Conservation (phyloP, 805 yeast species). For the Lipomyces yamanashiensis region DNA sequence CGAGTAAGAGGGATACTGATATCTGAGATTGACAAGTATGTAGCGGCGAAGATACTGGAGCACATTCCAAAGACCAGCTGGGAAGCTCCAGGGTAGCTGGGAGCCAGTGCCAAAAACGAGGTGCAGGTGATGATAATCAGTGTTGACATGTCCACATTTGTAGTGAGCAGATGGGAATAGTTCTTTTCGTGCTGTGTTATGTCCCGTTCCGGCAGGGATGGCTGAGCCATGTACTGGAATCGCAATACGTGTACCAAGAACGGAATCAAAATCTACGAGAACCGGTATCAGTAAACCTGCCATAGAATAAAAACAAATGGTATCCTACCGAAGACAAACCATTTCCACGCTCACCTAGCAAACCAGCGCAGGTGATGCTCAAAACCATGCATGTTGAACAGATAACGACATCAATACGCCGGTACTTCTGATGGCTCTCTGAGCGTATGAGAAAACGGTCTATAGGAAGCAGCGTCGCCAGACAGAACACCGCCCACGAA, state of each 20-base stretch:
- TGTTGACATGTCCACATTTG: conserved; percentile 25
- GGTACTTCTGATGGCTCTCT: conserved; percentile 17
- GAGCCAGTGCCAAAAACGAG: conserved; percentile 34
- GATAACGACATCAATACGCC: conserved; percentile 36
- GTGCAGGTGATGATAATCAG: conserved; percentile 30
- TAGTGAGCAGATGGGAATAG: not conserved
- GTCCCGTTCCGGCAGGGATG: not conserved
- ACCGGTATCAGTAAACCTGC: not conserved
- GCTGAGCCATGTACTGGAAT: conserved; percentile 33
- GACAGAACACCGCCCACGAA: conserved; percentile 35
- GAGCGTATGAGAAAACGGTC: conserved; percentile 30
- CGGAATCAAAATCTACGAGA: conserved; percentile 29
- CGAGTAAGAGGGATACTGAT: conserved; percentile 34
- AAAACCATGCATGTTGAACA: conserved; percentile 35
- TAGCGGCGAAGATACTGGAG: conserved; percentile 33
- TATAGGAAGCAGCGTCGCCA: conserved; percentile 30
- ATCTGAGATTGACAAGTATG: conserved; percentile 35
- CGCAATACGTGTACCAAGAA: conserved; percentile 34
- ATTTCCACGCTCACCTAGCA: conserved; percentile 36
- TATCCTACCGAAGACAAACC: conserved; percentile 34
- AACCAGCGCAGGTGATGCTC: conserved; percentile 30
- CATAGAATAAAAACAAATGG: not conserved
- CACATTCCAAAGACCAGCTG: conserved; percentile 36
- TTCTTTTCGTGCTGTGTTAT: conserved; percentile 11
- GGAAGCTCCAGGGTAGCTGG: conserved; percentile 35